Base-by-base conservation (phyloP, 352 stramenopile species). In the Pythium volutum region DNA sequence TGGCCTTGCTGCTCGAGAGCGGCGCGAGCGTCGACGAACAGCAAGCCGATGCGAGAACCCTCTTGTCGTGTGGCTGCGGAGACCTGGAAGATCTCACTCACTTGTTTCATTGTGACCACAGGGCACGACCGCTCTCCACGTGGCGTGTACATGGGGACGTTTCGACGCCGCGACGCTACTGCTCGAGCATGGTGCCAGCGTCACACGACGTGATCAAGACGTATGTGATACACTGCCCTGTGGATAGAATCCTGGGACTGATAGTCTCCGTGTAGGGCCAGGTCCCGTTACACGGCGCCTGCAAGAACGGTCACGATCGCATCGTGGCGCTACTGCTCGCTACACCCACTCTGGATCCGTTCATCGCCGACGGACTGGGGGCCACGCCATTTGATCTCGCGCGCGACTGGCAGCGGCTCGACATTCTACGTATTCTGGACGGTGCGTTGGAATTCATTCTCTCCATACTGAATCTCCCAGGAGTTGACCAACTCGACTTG, bases 81-180 rank as follows among this genome's bases (percentile, higher is more conserved):
- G 16, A 31, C 52, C 34, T 45, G 6, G 49, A 43, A 47, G 10
- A 9, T 38, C 36, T 48, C 20, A 58, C 16, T 8, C 2, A 25
- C n/a, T 29, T 42, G 25, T 51, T 27, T 27, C 33, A 20, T 20
- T n/a, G 5, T 31, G 12, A 34, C 38, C 26, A 14, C 31, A 89
- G 80, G 76, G 76, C 15, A 84, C 73, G 26, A 82, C 75, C 2
- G 64, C 78, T 15, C 51, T 88, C 31, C 78, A 88, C 41, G 61
- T 76, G 10, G 78, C 78, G 4, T 81, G 80, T 41, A 83, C 69
- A 15, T 90, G 80, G 80, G 78, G 80, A 4, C 67, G 67, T 10
- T 61, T 74, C 22, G 67, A 76, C 47, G 71, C 76, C 22, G 76
- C 74, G 2, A 59, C 70, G 15, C 27, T 85, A 39, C 62, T 90